Evolutionary conservation across 768 basidiomycete species (phyloP).

Genomic region (Boletus rubescentipes): DNA sequence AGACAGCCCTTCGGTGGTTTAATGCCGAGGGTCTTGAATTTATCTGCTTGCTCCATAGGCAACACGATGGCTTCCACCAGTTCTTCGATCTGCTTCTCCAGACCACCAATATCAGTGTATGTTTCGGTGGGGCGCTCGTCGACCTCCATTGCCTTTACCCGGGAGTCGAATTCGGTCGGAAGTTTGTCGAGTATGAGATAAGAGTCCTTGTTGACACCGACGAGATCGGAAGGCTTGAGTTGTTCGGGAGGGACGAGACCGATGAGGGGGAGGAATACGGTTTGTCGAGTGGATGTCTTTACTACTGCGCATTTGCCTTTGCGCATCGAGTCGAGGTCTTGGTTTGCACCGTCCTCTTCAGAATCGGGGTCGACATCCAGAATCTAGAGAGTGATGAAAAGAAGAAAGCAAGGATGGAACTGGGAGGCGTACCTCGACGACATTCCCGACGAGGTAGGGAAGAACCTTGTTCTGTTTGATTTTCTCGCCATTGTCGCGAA

Average conservation of each 20-base stretch:
- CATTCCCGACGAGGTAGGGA: conserved; percentile 96
- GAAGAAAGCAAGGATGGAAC: background rate
- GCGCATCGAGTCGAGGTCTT: conserved; percentile 93
- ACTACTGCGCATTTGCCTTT: conserved; percentile 98
- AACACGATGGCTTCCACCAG: conserved; percentile 96
- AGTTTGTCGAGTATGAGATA: conserved; percentile 95
- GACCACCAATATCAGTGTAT: conserved; percentile 95
- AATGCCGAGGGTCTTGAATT: conserved; percentile 98
- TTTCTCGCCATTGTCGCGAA: conserved; percentile 96
- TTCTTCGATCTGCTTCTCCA: conserved; percentile 99
- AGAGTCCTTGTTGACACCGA: conserved; percentile 99
- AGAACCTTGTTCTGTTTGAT: conserved; percentile 99
- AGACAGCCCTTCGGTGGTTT: conserved; percentile 96
- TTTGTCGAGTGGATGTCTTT: conserved; percentile 98
- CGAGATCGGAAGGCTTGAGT: conserved; percentile 88
- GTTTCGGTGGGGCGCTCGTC: conserved; percentile 97
- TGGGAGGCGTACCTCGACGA: conserved; percentile 73
- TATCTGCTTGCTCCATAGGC: conserved; percentile 98
- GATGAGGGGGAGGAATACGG: conserved; percentile 96
- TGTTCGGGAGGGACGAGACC: conserved; percentile 93
- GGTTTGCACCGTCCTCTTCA: conserved; percentile 94
- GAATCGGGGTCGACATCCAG: conserved; percentile 91
- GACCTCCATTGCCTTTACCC: conserved; percentile 99
- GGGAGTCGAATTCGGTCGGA: conserved; percentile 95
- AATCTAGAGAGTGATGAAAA: conserved; percentile 55